Base-by-base conservation (phyloP, 2,329 filamentous ascomycete species). In the Cyphellophora attinorum region DNA sequence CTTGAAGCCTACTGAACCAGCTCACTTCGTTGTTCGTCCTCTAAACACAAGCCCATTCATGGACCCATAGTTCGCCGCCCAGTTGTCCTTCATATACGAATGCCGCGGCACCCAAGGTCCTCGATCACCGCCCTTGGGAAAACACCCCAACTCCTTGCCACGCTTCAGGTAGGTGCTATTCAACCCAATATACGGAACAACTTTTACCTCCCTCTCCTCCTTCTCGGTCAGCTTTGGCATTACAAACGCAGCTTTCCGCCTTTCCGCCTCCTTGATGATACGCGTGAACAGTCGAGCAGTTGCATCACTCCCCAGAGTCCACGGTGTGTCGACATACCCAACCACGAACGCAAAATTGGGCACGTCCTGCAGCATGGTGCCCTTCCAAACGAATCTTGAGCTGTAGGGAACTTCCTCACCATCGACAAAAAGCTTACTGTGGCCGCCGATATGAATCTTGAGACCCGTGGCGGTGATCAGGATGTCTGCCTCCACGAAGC, bases 381-480 rank as follows among this genome's bases (percentile, higher is more conserved):
- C 60, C 35, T 60, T 58, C 62, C 61, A 65, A 21, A 63, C 39
- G 44, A 50, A 62, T 37, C 64, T 64, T 4, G 53, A 40, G 12
- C 50, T 37, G 5, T 55, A 27, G 2, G 54, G 42, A 15, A 60
- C 37, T 3, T 41, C 41, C 18, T 56, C 44, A 6, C 59, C 60
- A 33, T 65, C 59, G 6, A 65, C 55, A 11, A 40, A 40, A 21
- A 65, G 33, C 4, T 45, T 44, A 3, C 54, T 44, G 2, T 57
- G 59, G 27, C 60, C 60, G 2, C 51, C 60, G 4, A 63, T 48
- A 27, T 54, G 54, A 6, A 65, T 45, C 17, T 57, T 56, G n/a
- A 65, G 50, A 4, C 62, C 62, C 1, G 62, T 65, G 3, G 62
- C 62, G 0, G 62, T 64, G 27, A 65, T 44, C 29, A 65, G 59